These are phyloP conservation scores for Boletus semigastroideus DNA, from an alignment of 1,284 basidiomycete genomes.

Conservation along the genomic window DNA sequence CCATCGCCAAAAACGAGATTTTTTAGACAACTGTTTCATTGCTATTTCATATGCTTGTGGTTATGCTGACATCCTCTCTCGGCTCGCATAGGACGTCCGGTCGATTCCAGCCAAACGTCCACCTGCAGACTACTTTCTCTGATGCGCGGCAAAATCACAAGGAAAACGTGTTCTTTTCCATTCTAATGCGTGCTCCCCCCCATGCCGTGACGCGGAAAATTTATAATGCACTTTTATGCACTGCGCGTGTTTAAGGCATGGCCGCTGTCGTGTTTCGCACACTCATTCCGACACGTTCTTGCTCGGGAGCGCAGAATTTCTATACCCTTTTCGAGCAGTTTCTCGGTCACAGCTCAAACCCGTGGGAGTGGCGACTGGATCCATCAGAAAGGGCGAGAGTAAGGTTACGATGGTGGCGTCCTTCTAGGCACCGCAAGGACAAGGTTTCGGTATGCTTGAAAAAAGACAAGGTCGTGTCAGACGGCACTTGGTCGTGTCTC, in stretches of 20 bases:
- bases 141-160: constrained; percentile 11
- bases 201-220: constrained; percentile 20
- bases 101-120: constrained; percentile 87
- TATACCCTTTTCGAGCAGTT: constrained; percentile 6
- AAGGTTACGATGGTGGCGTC: constrained; percentile 20
- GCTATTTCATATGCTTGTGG: constrained; percentile 1
- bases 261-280: constrained; percentile 20
- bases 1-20: not conserved
- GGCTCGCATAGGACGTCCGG: constrained; percentile 64
- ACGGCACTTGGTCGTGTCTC: not conserved
- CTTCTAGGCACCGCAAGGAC: constrained; percentile 33
- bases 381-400: constrained; percentile 18
- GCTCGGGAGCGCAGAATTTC: constrained; percentile 23
- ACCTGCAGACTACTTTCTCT: constrained; percentile 83
- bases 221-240: constrained; percentile 13
- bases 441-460: constrained; percentile 22
- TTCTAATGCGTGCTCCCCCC: constrained; percentile 15
- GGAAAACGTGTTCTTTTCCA: constrained; percentile 14
- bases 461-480: constrained; percentile 24
- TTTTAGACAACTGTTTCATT: constrained; percentile 1
- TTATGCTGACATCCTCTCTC: constrained; percentile 4
- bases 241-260: constrained; percentile 32
- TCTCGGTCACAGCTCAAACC: constrained; percentile 14
- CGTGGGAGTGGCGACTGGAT: constrained; percentile 23
- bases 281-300: constrained; percentile 17